These are phyloP conservation scores for Fusarium sp. DNA, from an alignment of 2,329 filamentous ascomycete species.

Conservation along the genomic window DNA sequence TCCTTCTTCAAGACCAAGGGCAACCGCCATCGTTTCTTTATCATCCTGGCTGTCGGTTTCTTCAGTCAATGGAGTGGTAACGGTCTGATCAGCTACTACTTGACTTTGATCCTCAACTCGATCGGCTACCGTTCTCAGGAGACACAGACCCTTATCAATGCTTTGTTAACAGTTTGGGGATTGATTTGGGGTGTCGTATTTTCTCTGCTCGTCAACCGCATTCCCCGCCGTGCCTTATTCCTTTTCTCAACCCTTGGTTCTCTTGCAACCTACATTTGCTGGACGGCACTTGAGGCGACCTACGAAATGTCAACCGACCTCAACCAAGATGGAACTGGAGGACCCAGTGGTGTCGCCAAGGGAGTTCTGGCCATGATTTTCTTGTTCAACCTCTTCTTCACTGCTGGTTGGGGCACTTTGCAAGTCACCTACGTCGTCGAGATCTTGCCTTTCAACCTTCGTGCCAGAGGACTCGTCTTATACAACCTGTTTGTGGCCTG, in stretches of 20 bases:
- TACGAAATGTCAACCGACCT: slow-evolving; percentile 17
- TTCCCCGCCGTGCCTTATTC: slow-evolving; percentile 4
- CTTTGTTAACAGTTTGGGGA: background rate
- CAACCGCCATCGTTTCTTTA: slow-evolving; percentile 14
- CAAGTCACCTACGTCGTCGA: slow-evolving; percentile 19
- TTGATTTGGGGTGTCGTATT: slow-evolving; percentile 18
- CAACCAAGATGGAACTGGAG: slow-evolving; percentile 8
- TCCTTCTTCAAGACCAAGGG: slow-evolving; percentile 22
- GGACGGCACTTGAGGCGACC: slow-evolving; percentile 5
- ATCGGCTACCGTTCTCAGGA: slow-evolving; percentile 15
- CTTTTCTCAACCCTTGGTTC: slow-evolving; percentile 10
- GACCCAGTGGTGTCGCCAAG: slow-evolving; percentile 5
- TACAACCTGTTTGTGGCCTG: slow-evolving; percentile 10
- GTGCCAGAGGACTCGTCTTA: background rate
- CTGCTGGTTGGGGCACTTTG: slow-evolving; percentile 13
- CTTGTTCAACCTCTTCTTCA: slow-evolving; percentile 18
- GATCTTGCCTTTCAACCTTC: slow-evolving; percentile 8
- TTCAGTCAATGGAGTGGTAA: slow-evolving; percentile 22
- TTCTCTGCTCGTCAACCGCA: slow-evolving; percentile 4
- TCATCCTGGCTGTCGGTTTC: slow-evolving; percentile 10
- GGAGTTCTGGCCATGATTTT: slow-evolving; percentile 22
- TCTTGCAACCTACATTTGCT: slow-evolving; percentile 2
- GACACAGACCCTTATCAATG: slow-evolving; percentile 10
- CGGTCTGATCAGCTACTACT: slow-evolving; percentile 12
- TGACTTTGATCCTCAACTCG: slow-evolving; percentile 17